Percentiles rank a stretch among this genome's conserved stretches.
Conservation (phyloP, 2,329 filamentous ascomycete species). For the Clarireedia homoeocarpa region DNA sequence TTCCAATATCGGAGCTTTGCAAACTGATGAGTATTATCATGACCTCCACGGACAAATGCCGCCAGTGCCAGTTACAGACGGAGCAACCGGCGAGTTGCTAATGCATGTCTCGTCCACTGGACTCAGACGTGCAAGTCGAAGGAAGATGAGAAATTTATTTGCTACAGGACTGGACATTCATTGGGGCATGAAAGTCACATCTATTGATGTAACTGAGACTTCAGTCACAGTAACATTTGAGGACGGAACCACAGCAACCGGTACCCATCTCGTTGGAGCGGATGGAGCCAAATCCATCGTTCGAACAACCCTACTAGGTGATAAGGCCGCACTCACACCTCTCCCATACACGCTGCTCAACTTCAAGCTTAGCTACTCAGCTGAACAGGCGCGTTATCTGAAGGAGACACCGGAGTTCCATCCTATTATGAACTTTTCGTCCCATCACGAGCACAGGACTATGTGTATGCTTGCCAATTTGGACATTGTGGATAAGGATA, state of each 20-base stretch:
- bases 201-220: neutral
- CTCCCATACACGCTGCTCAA: neutral
- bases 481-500: neutral
- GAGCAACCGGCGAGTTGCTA: neutral
- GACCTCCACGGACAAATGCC: neutral
- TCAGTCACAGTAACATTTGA: neutral
- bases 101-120: neutral
- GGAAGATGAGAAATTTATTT: conserved; percentile 1
- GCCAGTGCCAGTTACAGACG: neutral
- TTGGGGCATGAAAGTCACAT: neutral
- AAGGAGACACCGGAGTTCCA: conserved; percentile 14
- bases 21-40: neutral
- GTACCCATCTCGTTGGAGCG: conserved; percentile 32
- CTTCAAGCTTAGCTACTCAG: neutral
- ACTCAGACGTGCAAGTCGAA: neutral
- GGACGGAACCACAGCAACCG: conserved; percentile 11
- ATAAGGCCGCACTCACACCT: conserved; percentile 14
- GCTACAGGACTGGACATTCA: neutral
- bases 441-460: neutral
- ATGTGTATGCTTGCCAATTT: neutral
- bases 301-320: conserved; percentile 14
- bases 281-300: conserved; percentile 32
- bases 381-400: conserved; percentile 3
- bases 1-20: neutral
- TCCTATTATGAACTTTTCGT: conserved; percentile 4